Base-by-base conservation (phyloP, 371 early-diverging fungal genomes). In the Mucor saturninus region DNA sequence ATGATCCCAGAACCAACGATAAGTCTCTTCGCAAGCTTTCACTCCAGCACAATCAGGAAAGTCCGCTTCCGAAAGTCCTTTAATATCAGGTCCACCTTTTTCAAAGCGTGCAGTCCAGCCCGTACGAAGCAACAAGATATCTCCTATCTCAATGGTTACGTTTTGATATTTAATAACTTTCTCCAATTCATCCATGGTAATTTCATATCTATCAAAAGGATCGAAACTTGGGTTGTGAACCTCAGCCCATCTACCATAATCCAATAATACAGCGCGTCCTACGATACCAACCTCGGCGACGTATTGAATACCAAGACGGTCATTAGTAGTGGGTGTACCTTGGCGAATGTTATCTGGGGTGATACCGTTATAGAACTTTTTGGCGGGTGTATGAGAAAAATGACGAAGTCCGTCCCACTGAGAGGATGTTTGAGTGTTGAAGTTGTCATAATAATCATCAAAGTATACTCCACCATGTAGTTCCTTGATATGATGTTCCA, bases 351-450 rank as follows among this genome's bases (percentile, higher is more conserved):
- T 67, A 9, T 51, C 48, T 2, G 66, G 52, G 14, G 56, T 32
- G 0, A 75, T 62, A 29, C 72, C 70, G 32, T 77, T 77, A 39
- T 80, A 80, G 48, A 73, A 80, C 1, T 54, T 37, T 4, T 65
- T 61, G 15, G 59, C 40, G 0, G 43, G 32, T 1, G 61, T 21
- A 53, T 71, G 69, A 43, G 69, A 62, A 1, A 75, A 48, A 56
- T 80, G 80, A 7, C 73, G 71, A 5, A 77, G 65, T 15, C 80
- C 80, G 54, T 80, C 80, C 77, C 77, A 80, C 54, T 80, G 80
- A n/a, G 72, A 65, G 1, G 74, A 74, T 3, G 74, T 49, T 37
- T 80, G 80, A 0, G 80, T 71, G 39, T 80, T 80, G 38, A 68
- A 77, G 31, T 72, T 62, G 35, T 62, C 51, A 59, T 80, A 80